Conservation (phyloP, 2,329 filamentous ascomycete genomes). For the Purpureocillium takamizusanense region DNA sequence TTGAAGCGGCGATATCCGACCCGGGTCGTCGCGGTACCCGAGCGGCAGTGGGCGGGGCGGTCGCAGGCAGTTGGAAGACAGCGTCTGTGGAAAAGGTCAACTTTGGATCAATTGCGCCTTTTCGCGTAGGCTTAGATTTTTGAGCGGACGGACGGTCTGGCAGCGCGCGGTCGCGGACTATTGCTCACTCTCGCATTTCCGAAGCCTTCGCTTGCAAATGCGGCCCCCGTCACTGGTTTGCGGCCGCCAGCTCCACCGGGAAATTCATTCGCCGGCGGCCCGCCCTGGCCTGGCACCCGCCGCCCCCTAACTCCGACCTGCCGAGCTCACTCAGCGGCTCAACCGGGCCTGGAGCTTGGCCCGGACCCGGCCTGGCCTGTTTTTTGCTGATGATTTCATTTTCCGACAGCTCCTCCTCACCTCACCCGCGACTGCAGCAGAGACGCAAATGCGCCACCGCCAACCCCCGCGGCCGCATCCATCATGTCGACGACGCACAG, state of each 20-base stretch:
- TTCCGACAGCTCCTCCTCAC: slow-evolving; percentile 1
- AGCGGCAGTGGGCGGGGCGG: no score
- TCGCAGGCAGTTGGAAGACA: background rate
- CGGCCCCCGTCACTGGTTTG: slow-evolving; percentile 8
- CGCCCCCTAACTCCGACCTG: slow-evolving; percentile 10
- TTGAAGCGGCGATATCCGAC: background rate
- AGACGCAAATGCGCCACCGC: slow-evolving; percentile 1
- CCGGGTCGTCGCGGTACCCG: no score
- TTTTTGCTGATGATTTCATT: slow-evolving; percentile 22
- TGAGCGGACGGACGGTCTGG: background rate
- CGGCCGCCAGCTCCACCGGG: slow-evolving; percentile 12
- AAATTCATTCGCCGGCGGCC: slow-evolving; percentile 24
- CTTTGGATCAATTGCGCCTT: background rate
- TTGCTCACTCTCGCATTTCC: background rate
- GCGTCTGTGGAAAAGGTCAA: no score
- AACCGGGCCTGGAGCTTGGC: background rate
- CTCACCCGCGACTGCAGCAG: background rate
- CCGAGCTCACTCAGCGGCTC: slow-evolving; percentile 10
- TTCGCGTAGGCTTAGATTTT: slow-evolving; percentile 1
- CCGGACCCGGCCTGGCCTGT: no score
- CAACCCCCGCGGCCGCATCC: slow-evolving; percentile 11
- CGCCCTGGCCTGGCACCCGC: background rate
- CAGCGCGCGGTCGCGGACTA: background rate
- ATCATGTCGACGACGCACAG: slow-evolving; percentile 36
- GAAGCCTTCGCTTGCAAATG: slow-evolving; percentile 9